Percentiles rank a stretch among this genome's conserved stretches.
phyloP scores from a whole-genome alignment of 805 yeast species.

The Pichia deserticola region DNA sequence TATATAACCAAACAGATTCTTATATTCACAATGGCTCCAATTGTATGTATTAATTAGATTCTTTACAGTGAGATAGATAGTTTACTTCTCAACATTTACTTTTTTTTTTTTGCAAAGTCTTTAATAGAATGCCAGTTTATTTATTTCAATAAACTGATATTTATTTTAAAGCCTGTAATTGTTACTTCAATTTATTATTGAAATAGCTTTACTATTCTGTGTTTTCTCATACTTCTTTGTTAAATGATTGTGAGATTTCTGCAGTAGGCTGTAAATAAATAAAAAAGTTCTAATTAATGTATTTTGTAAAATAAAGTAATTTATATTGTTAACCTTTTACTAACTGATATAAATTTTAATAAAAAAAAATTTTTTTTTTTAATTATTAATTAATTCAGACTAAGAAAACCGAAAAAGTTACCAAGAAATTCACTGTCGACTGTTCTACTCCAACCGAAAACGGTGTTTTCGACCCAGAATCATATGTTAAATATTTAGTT shows the following conservation, averaged over 20 bases:
- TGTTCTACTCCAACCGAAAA: slow-evolving; percentile 95
- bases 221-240: neutral
- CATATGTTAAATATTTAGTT: slow-evolving; percentile 95
- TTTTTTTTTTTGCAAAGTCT: slow-evolving; percentile 7
- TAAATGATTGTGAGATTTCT: neutral
- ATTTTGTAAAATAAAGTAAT: slow-evolving; percentile 5
- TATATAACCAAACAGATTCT: too few relatives aligned
- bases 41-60: slow-evolving; percentile 23
- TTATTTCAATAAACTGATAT: slow-evolving; percentile 11
- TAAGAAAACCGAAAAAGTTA: slow-evolving; percentile 65
- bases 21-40: slow-evolving; percentile 28
- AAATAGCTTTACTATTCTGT: slow-evolving; percentile 19
- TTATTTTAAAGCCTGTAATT: slow-evolving; percentile 13
- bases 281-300: neutral
- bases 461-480: slow-evolving; percentile 95
- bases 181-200: neutral
- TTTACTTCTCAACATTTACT: neutral
- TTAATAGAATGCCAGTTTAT: slow-evolving; percentile 22
- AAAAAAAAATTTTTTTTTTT: neutral
- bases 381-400: slow-evolving; percentile 37
- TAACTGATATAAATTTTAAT: too few relatives aligned
- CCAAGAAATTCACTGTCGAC: slow-evolving; percentile 91
- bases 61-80: neutral
- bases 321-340: neutral
- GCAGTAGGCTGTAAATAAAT: slow-evolving; percentile 10